These are phyloP conservation scores for Claviceps cyperi DNA, from an alignment of 2,329 filamentous ascomycete species.

Conservation along the genomic window DNA sequence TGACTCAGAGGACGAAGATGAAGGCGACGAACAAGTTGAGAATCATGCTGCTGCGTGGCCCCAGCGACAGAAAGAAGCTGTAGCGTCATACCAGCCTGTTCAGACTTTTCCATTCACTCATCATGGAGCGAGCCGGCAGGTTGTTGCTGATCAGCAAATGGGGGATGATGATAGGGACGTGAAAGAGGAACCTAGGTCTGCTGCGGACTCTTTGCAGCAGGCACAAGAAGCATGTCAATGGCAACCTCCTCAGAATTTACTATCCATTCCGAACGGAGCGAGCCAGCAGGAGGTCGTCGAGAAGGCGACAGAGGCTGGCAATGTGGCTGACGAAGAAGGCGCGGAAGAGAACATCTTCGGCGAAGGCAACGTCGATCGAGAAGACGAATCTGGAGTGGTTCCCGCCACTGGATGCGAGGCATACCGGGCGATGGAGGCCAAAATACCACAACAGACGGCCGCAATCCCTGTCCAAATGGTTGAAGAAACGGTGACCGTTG, in stretches of 20 bases:
- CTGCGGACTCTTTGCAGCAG: not conserved
- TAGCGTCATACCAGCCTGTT: too few relatives aligned
- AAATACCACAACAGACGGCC: not conserved
- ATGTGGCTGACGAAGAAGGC: not conserved
- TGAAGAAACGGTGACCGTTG: not conserved
- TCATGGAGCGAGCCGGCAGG: too few relatives aligned
- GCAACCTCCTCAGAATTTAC: not conserved
- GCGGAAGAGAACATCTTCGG: not conserved
- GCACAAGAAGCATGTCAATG: not conserved
- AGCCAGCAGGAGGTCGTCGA: not conserved
- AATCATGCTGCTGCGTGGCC: not conserved
- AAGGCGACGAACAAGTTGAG: not conserved
- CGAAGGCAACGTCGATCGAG: not conserved
- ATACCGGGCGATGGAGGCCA: not conserved
- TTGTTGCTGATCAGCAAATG: too few relatives aligned
- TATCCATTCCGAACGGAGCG: not conserved
- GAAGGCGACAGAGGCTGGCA: not conserved
- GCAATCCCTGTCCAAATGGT: not conserved
- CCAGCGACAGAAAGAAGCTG: not conserved
- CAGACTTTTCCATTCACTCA: too few relatives aligned
- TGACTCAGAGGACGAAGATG: conserved; percentile 17
- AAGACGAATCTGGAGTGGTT: not conserved
- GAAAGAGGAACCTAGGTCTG: not conserved
- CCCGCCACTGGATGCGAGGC: not conserved
- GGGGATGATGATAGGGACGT: not conserved